phyloP scores from a whole-genome alignment of 73 alveolate species.

The Paramecium octaurelia region DNA sequence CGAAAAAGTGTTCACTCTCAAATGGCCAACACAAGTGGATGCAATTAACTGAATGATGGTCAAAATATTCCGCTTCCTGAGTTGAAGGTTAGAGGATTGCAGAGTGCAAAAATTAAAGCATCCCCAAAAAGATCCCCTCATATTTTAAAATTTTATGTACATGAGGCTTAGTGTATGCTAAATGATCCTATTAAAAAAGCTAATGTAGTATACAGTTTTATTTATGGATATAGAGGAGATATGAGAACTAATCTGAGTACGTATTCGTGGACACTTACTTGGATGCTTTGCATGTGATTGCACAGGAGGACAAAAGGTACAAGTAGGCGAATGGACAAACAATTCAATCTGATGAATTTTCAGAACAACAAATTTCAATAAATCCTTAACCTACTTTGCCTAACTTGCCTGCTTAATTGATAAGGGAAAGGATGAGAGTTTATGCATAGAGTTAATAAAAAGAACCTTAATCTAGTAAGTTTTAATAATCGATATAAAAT shows the following conservation, averaged over 20 bases:
- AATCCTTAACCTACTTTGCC: slow-evolving; percentile 18
- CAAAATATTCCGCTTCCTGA: slow-evolving; percentile 5
- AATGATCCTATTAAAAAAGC: neutral
- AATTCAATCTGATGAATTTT: neutral
- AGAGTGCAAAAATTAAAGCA: neutral
- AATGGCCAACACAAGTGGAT: neutral
- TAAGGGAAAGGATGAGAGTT: slow-evolving; percentile 32
- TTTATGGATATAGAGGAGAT: neutral
- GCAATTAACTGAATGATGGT: neutral
- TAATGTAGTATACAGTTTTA: neutral
- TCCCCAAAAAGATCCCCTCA: slow-evolving; percentile 14
- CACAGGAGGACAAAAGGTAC: neutral
- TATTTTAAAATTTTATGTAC: slow-evolving; percentile 9
- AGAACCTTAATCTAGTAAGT: neutral
- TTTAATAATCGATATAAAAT: neutral
- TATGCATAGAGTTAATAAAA: neutral
- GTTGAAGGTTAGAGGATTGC: slow-evolving; percentile 35
- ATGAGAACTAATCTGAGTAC: slow-evolving; percentile 1
- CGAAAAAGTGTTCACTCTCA: neutral
- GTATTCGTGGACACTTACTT: slow-evolving; percentile 44
- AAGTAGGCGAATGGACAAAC: neutral
- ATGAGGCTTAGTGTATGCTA: neutral
- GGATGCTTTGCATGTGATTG: neutral
- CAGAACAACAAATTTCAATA: neutral
- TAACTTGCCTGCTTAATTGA: neutral